Conservation (phyloP, 306 rosid species). For the Dryas octopetala region DNA sequence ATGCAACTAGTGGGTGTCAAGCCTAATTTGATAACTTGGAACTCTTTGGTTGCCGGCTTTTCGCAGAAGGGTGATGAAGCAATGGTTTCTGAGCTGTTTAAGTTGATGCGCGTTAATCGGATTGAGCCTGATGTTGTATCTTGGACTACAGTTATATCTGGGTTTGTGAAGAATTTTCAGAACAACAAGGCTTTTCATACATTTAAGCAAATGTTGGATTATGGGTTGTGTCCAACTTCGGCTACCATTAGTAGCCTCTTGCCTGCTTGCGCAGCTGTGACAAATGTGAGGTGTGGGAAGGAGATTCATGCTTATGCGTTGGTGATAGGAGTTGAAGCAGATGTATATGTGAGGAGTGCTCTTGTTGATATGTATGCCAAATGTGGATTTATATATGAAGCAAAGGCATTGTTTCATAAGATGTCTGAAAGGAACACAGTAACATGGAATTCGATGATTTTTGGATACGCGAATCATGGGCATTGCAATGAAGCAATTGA, state of each 20-base stretch:
- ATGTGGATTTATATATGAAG: constrained; percentile 78
- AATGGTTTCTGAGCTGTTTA: constrained; percentile 52
- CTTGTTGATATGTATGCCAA: constrained; percentile 89
- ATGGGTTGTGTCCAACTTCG: constrained; percentile 66
- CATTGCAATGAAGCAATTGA: constrained; percentile 63
- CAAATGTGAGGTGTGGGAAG: constrained; percentile 58
- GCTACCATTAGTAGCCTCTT: constrained; percentile 72
- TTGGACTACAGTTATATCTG: constrained; percentile 85
- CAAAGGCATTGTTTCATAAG: constrained; percentile 50
- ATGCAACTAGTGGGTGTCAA: constrained; percentile 43
- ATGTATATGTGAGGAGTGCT: constrained; percentile 75
- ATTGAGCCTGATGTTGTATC: constrained; percentile 78
- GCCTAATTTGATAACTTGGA: constrained; percentile 83
- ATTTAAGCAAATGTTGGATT: constrained; percentile 58
- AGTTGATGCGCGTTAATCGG: constrained; percentile 48
- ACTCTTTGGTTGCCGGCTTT: constrained; percentile 69
- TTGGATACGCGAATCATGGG: constrained; percentile 86
- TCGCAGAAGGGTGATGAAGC: constrained; percentile 60
- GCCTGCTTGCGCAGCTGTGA: constrained; percentile 71
- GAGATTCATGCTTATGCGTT: constrained; percentile 67
- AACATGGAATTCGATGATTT: constrained; percentile 85
- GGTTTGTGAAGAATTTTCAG: constrained; percentile 71
- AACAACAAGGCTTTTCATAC: constrained; percentile 56
- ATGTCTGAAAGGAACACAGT: constrained; percentile 66
- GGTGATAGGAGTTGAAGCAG: constrained; percentile 61